Conservation (phyloP, 768 basidiomycete species). For the Lentinula guzmanii region DNA sequence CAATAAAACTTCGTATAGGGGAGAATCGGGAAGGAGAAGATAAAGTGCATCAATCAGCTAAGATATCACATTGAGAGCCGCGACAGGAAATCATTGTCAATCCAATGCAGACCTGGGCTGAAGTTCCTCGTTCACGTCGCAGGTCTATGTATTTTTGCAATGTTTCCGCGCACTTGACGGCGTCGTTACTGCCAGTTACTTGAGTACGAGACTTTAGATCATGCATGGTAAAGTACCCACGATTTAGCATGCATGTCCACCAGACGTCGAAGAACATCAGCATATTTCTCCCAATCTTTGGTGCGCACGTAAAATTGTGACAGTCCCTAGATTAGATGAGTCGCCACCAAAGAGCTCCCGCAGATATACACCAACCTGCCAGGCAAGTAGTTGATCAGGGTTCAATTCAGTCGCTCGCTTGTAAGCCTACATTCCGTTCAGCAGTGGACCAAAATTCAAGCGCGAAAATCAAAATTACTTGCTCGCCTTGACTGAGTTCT, state of each 20-base stretch:
- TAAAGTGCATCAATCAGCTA: conserved; percentile 66
- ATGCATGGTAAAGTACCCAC: conserved; percentile 31
- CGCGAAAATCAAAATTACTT: conserved; percentile 45
- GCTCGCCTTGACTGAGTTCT: conserved; percentile 70
- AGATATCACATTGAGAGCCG: conserved; percentile 3
- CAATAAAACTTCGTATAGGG: conserved; percentile 54
- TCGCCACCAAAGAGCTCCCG: conserved; percentile 9
- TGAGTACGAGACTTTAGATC: neutral
- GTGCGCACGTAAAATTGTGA: conserved; percentile 65
- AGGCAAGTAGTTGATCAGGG: conserved; percentile 68
- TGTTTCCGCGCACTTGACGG: conserved; percentile 71
- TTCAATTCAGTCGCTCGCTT: conserved; percentile 67
- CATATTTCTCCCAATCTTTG: conserved; percentile 52
- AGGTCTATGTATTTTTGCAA: conserved; percentile 72
- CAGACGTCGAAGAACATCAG: conserved; percentile 47
- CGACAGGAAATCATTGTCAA: neutral
- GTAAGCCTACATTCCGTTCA: conserved; percentile 50
- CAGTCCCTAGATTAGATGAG: conserved; percentile 49
- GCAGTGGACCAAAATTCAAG: neutral
- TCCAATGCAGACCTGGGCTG: conserved; percentile 41
- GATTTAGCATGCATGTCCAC: conserved; percentile 49
- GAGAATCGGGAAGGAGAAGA: conserved; percentile 71
- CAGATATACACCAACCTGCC: conserved; percentile 56
- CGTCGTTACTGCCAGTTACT: conserved; percentile 51
- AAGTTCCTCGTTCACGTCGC: conserved; percentile 54